Evolutionary conservation across 2,329 filamentous ascomycete species (phyloP), one percentile per base, ranked within the genome.

Genomic region (Dendrostoma leiphaemia): DNA sequence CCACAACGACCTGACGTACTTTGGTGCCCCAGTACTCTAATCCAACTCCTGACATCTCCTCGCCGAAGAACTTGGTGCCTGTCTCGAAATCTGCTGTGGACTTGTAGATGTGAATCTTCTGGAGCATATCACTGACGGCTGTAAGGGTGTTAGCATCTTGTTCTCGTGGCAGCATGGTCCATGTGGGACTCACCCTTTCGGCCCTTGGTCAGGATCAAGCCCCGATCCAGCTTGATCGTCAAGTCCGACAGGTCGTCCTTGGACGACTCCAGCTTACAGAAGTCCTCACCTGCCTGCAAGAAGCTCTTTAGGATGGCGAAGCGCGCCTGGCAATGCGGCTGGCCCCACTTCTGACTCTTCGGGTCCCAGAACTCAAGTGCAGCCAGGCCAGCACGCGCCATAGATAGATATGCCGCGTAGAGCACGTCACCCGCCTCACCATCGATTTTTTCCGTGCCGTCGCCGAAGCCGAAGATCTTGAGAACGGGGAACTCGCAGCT

Each of bases 341-440:
- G 92, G 8, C 92, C 92, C 92, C 92, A 96, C 74, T 96, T 96
- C 61, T 85, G 80, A 63, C 82, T 86, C 74, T 92, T 92, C 6
- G 91, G 91, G 65, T 97, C 91, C 91, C 91, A 97, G 79, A 94
- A 91, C 69, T 97, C 93, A 21, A 97, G 80, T 1, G 92, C 89
- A 6, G 86, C 83, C 41, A 99, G 78, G 57, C 94, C 94, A n/a
- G 91, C 91, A 34, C 92, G 85, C 13, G 94, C 94, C 93, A 99
- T 97, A 62, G 86, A 85, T 9, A 99, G 82, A 69, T 97, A 99
- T 2, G 89, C 86, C 0, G 86, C 85, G 65, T 93, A 97, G 7
- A 97, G 82, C 6, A 99, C 84, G 65, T 96, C 89, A 40, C 91
- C 92, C 9, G 91, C 91, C 65, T 89, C 83, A 56, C 83, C 80